Evolutionary conservation across 2,329 filamentous ascomycete genomes (phyloP).

Genomic region (Albophoma yamanashiensis): DNA sequence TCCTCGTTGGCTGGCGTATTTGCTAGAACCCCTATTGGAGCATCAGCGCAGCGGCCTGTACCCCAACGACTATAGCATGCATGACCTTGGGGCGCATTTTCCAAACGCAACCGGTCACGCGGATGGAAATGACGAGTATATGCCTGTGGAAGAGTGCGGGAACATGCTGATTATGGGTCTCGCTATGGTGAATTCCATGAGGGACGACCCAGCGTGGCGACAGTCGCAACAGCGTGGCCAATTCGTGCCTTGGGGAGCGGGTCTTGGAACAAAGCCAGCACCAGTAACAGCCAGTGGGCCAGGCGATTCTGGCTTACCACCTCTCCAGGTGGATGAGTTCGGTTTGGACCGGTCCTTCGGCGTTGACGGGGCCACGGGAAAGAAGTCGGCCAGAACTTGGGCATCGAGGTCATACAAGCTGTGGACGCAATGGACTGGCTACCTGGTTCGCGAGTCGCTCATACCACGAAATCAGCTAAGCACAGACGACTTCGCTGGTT

Average conservation of each 20-base stretch:
- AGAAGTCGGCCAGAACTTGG: constrained; percentile 28
- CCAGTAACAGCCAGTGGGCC: not conserved
- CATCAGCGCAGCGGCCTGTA: constrained; percentile 57
- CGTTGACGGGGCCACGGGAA: constrained; percentile 24
- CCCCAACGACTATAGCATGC: constrained; percentile 62
- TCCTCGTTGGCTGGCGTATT: constrained; percentile 42
- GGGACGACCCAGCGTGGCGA: constrained; percentile 36
- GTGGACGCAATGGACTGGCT: constrained; percentile 70
- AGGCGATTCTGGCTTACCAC: not conserved
- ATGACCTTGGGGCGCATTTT: constrained; percentile 63
- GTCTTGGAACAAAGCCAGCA: not conserved
- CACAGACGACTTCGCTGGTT: constrained; percentile 71
- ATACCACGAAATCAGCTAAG: constrained; percentile 62
- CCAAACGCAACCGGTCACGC: constrained; percentile 67
- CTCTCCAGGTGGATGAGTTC: not conserved
- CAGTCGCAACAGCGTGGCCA: not conserved
- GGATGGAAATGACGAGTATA: constrained; percentile 61
- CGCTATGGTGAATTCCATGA: constrained; percentile 64
- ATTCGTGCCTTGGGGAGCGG: not conserved
- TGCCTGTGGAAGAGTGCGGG: constrained; percentile 66
- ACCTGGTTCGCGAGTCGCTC: constrained; percentile 59
- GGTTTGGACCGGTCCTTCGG: not conserved
- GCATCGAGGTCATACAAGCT: constrained; percentile 47
- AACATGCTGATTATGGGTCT: constrained; percentile 73
- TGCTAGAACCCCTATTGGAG: constrained; percentile 53